A percentile compares a stretch with the other conserved stretches of the same genome.
phyloP scores from a whole-genome alignment of 768 basidiomycete species.

The Leccinum boreale region DNA sequence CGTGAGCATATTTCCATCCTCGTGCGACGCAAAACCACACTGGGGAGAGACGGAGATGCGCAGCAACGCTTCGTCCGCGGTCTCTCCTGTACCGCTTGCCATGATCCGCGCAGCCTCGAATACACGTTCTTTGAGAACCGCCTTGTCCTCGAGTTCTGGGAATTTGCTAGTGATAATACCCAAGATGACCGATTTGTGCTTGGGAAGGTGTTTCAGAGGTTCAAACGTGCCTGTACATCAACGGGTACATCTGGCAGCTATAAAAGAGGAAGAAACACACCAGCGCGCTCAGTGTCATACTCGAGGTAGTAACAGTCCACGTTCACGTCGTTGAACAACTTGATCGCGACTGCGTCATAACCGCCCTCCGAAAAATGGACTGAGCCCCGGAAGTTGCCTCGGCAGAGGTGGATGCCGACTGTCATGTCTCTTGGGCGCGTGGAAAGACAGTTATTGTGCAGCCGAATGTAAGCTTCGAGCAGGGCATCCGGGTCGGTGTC shows the following conservation, averaged over 20 bases:
- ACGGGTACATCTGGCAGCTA: neutral
- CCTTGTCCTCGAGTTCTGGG: neutral
- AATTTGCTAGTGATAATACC: neutral
- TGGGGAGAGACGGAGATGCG: neutral
- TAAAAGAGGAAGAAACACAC: neutral
- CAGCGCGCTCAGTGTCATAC: neutral
- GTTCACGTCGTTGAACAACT: conserved; percentile 40
- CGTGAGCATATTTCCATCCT: neutral
- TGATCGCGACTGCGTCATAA: conserved; percentile 37
- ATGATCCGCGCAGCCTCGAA: neutral
- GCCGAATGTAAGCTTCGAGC: neutral
- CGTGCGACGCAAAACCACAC: neutral
- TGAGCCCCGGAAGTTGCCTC: conserved; percentile 35
- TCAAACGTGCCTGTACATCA: conserved; percentile 24
- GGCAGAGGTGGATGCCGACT: conserved; percentile 45
- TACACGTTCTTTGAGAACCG: neutral
- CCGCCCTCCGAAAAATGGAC: conserved; percentile 30
- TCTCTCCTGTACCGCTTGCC: neutral
- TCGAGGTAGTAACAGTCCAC: neutral
- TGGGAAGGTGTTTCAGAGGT: neutral
- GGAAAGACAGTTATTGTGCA: neutral
- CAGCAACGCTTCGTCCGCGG: neutral
- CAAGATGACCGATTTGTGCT: neutral
- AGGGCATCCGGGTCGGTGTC: neutral
- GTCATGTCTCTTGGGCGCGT: neutral